These are phyloP conservation scores for Nidula niveotomentosa DNA, from an alignment of 1,284 basidiomycete species.

Conservation along the genomic window DNA sequence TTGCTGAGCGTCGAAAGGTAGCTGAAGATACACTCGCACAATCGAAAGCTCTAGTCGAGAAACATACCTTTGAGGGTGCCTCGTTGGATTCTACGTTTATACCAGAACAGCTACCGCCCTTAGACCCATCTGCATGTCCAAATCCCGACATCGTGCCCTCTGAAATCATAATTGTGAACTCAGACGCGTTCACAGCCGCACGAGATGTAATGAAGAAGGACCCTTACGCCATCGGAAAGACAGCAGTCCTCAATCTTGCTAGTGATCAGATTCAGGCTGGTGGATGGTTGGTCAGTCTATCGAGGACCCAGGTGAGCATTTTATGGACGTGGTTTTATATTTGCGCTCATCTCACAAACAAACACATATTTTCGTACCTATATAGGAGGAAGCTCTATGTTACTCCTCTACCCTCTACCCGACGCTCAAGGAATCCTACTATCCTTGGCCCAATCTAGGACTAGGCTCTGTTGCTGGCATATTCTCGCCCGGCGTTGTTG, in stretches of 20 bases:
- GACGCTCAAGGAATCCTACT: conserved; percentile 39
- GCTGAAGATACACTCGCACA: conserved; percentile 31
- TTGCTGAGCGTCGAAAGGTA: conserved; percentile 8
- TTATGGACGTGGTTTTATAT: neutral
- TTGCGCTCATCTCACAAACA: conserved; percentile 3
- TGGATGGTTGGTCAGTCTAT: conserved; percentile 31
- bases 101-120: conserved; percentile 26
- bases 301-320: conserved; percentile 32
- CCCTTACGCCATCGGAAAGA: conserved; percentile 24
- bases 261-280: conserved; percentile 37
- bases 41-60: conserved; percentile 23
- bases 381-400: conserved; percentile 42
- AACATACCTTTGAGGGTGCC: conserved; percentile 29
- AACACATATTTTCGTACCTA: neutral
- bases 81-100: conserved; percentile 32
- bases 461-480: conserved; percentile 36
- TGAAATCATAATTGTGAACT: conserved; percentile 30
- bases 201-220: conserved; percentile 26
- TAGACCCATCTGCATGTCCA: conserved; percentile 20
- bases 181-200: conserved; percentile 37
- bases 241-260: conserved; percentile 41
- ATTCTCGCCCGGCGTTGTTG: conserved; percentile 42
- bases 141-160: conserved; percentile 11
- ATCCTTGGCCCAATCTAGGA: conserved; percentile 47
- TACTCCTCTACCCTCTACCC: conserved; percentile 45